Base-by-base conservation (phyloP, 2,329 filamentous ascomycete genomes). In the Colletotrichum tamarilloi region DNA sequence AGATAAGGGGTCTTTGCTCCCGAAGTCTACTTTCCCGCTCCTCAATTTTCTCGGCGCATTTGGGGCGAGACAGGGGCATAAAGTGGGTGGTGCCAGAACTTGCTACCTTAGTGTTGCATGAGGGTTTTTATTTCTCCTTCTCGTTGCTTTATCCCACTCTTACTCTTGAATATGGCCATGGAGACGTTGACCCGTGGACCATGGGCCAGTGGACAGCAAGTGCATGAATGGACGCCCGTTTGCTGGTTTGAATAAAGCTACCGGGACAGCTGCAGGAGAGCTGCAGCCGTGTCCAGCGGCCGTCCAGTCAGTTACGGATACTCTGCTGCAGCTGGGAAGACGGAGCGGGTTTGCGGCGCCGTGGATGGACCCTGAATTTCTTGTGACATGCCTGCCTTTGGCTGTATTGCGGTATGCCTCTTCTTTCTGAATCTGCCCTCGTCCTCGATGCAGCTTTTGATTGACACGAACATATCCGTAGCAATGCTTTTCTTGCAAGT, bases 311-410 rank as follows among this genome's bases (percentile, higher is more conserved):
- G 32, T 35, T 12, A 35, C 11, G 32, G 11, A 12, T 35, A 46
- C 30, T 60, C 62, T 26, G 62, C 28, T 64, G 32, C 32, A 5
- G 32, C 32, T 35, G 24, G 30, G 26, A 16, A 24, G 32, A 19
- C 35, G 32, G 28, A 46, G 66, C 70, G 66, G 70, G 53, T 49
- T 73, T 73, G 70, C 66, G 67, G 60, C 66, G 59, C 28, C 63
- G 70, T 55, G 56, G 46, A 69, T 73, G 70, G 67, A 70, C 70
- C 70, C 70, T 73, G 70, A 16, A 70, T 56, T 73, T 52, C 8
- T 5, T 14, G 26, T 12, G 28, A 28, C n/a, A 16, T 42, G 53
- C 24, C 5, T 42, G 12, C 30, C 22, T 26, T 30, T 12, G 19
- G 4, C 22, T 19, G 30, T 32, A 32, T 32, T 32, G 8, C 30